A percentile compares a stretch with the other conserved stretches of the same genome.
These are phyloP conservation scores for Metschnikowia cerradonensis DNA, from an alignment of 805 yeast genomes.

Conservation along the genomic window DNA sequence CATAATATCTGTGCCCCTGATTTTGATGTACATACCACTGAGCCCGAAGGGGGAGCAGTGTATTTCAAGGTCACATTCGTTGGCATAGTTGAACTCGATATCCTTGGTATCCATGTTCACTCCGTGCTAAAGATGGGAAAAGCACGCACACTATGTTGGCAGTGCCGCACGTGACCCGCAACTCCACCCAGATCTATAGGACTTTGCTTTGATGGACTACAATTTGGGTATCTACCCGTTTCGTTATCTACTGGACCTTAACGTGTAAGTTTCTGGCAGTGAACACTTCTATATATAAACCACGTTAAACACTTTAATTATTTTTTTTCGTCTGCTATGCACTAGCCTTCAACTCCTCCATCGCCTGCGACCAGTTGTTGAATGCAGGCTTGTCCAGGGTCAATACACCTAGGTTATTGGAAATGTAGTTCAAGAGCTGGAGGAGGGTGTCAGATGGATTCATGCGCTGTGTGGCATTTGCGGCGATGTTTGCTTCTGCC, in stretches of 20 bases:
- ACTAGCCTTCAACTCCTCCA: neutral
- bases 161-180: neutral
- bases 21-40: slow-evolving; percentile 47
- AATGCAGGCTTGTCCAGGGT: slow-evolving; percentile 1
- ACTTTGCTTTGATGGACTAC: too few relatives aligned
- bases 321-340: neutral
- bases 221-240: too few relatives aligned
- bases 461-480: slow-evolving; percentile 21
- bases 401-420: slow-evolving; percentile 20
- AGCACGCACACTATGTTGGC: neutral
- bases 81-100: slow-evolving; percentile 40
- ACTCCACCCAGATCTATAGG: neutral
- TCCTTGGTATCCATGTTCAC: slow-evolving; percentile 6
- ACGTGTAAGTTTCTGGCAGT: too few relatives aligned
- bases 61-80: slow-evolving; percentile 49
- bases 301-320: too few relatives aligned
- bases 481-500: slow-evolving; percentile 26
- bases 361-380: neutral
- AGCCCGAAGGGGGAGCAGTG: slow-evolving; percentile 58
- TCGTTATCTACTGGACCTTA: too few relatives aligned
- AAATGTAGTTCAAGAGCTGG: slow-evolving; percentile 28
- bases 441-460: slow-evolving; percentile 18
- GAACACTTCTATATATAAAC: too few relatives aligned
- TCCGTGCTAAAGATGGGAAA: neutral
- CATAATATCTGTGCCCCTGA: slow-evolving; percentile 45